These are phyloP conservation scores for Wickerhamiella azymoides DNA, from an alignment of 805 yeast genomes.

Conservation along the genomic window DNA sequence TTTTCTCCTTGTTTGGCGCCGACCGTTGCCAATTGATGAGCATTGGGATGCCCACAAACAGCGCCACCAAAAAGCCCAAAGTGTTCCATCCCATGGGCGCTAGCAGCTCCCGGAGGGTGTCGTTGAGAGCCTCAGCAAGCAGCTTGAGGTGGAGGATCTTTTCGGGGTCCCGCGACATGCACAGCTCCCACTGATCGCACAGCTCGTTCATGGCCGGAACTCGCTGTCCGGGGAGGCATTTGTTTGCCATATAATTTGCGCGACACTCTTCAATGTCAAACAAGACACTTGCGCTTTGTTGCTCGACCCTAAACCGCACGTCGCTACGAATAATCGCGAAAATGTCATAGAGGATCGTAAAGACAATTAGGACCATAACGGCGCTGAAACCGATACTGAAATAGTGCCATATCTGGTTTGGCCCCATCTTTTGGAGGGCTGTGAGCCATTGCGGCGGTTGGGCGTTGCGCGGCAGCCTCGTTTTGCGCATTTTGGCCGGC, in stretches of 20 bases:
- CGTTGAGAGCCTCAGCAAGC: constrained; percentile 74
- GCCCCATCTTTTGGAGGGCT: neutral
- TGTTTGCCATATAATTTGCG: constrained; percentile 53
- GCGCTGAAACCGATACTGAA: constrained; percentile 31
- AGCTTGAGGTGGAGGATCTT: constrained; percentile 51
- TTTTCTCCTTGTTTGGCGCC: neutral
- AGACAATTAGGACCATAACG: constrained; percentile 35
- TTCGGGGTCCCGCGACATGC: constrained; percentile 71
- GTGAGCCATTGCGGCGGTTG: neutral
- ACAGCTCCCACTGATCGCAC: constrained; percentile 67
- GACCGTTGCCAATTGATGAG: constrained; percentile 17
- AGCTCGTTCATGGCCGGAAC: constrained; percentile 62
- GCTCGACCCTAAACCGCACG: constrained; percentile 54
- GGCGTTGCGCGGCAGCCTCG: no score
- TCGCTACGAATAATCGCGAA: constrained; percentile 48
- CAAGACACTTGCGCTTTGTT: constrained; percentile 43
- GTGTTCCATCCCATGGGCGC: constrained; percentile 60
- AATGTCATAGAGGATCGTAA: constrained; percentile 39
- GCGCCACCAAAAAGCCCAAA: constrained; percentile 27
- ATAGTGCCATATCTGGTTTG: neutral
- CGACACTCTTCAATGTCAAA: constrained; percentile 58
- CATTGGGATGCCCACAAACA: constrained; percentile 22
- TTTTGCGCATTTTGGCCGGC: neutral
- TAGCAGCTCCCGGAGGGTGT: constrained; percentile 61
- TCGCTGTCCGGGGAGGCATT: constrained; percentile 47